Conservation (phyloP, 805 yeast species). For the Clavispora phyllophila region DNA sequence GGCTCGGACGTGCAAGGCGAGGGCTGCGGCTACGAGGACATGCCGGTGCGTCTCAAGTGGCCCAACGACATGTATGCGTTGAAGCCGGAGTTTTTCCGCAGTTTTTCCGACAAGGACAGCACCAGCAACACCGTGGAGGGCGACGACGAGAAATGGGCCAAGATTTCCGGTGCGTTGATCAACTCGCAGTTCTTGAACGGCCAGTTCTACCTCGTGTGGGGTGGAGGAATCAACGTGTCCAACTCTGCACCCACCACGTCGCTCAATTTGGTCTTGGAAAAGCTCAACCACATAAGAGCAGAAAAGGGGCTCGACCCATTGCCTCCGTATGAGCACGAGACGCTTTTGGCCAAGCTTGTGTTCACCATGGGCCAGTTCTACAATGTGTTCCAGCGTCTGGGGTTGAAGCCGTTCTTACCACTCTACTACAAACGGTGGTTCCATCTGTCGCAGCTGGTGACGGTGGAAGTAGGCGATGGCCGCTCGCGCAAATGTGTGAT, state of each 20-base stretch:
- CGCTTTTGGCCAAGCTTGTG: slow-evolving; percentile 63
- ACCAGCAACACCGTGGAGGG: slow-evolving; percentile 39
- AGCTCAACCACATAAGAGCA: slow-evolving; percentile 51
- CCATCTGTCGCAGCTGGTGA: slow-evolving; percentile 61
- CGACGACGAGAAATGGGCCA: slow-evolving; percentile 62
- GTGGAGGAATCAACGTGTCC: slow-evolving; percentile 80
- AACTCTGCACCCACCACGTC: slow-evolving; percentile 93
- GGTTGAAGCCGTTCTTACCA: slow-evolving; percentile 64
- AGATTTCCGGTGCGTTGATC: slow-evolving; percentile 80
- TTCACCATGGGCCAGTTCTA: slow-evolving; percentile 61
- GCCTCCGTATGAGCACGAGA: slow-evolving; percentile 44
- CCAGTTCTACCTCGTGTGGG: slow-evolving; percentile 65
- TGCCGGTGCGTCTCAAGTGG: slow-evolving; percentile 89
- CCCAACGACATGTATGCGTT: slow-evolving; percentile 87
- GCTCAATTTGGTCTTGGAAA: slow-evolving; percentile 60
- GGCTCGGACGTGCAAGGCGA: slow-evolving; percentile 33
- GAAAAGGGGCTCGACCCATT: slow-evolving; percentile 38
- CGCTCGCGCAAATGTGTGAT: slow-evolving; percentile 53
- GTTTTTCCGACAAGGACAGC: slow-evolving; percentile 26
- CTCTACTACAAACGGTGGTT: slow-evolving; percentile 82
- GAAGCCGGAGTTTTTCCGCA: slow-evolving; percentile 52
- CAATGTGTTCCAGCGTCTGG: slow-evolving; percentile 52
- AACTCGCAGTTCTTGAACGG: slow-evolving; percentile 66
- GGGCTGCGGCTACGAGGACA: slow-evolving; percentile 56
- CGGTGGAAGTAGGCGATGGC: slow-evolving; percentile 54